Evolutionary conservation across 192 early-diverging fungal genomes (phyloP).

Genomic region (Dissophora ornata): DNA sequence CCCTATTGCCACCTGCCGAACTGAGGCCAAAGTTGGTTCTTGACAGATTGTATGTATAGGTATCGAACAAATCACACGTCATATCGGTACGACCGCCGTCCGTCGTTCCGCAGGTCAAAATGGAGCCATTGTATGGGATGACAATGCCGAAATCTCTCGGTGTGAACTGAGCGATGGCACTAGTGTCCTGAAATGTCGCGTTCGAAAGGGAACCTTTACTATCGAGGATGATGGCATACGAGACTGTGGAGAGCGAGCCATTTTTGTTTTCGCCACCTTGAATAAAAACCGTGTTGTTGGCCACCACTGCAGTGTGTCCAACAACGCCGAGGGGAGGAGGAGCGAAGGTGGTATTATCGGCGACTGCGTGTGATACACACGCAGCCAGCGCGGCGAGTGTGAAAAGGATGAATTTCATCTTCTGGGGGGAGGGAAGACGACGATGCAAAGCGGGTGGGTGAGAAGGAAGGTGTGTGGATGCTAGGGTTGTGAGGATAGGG

Average conservation of each 20-base stretch:
- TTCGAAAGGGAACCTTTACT: neutral
- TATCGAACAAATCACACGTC: conserved; percentile 26
- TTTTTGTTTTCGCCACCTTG: conserved; percentile 18
- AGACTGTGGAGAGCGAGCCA: neutral
- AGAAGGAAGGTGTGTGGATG: neutral
- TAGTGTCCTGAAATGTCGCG: conserved; percentile 16
- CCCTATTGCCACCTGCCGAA: conserved; percentile 7
- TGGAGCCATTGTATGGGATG: neutral
- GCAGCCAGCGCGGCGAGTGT: conserved; percentile 13
- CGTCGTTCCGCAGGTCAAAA: conserved; percentile 29
- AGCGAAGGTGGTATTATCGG: neutral
- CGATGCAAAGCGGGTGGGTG: neutral
- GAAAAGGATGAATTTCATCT: conserved; percentile 11
- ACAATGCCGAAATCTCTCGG: conserved; percentile 19
- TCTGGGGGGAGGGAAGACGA: neutral
- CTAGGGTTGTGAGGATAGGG: neutral
- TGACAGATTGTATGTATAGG: conserved; percentile 19
- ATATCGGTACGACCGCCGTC: neutral
- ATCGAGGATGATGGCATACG: conserved; percentile 28
- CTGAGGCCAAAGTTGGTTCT: neutral
- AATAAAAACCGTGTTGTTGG: conserved; percentile 38
- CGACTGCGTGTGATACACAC: conserved; percentile 7
- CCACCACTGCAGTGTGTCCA: conserved; percentile 28
- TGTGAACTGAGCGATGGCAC: neutral
- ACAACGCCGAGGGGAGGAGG: conserved; percentile 6